Base-by-base conservation (phyloP, 495 filamentous ascomycete genomes). In the Aspergillus cristatus region DNA sequence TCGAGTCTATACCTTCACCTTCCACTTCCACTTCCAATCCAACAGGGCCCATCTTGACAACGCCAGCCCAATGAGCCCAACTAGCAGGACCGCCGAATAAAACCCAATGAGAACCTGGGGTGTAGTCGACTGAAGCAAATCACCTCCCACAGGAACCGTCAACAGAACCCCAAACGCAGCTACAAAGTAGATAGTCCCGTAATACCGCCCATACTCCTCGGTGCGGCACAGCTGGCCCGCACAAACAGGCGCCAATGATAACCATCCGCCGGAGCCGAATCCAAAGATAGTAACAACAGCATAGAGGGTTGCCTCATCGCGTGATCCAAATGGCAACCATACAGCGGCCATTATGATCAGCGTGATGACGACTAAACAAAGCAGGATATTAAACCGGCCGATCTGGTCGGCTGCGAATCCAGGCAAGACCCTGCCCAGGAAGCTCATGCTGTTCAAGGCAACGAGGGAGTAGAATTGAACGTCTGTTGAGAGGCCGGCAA, bases 321-420 rank as follows among this genome's bases (percentile, higher is more conserved):
- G 60, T 2, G 57, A 52, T 8, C 76, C 74, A 25, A 73, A 57
- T 0, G 78, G 78, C 2, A 81, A 54, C 78, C 77, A 81, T 1
- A 81, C 51, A 3, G 48, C 63, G 12, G 70, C 69, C 49, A 72
- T 73, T 1, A 70, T 50, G 2, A 79, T 37, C 4, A 76, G 43
- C 1, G 74, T 73, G 8, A 67, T 41, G 5, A 66, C 29, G 0
- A 76, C 54, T n/a, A 61, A 20, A 1, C 24, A 40, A 2, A 63
- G 28, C 3, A 65, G 43, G 22, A 54, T 65, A 48, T 88, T 88
- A 63, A 77, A 88, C 14, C 80, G 71, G 0, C 84, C 84, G 22
- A 84, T 18, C 35, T 70, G 69, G 52, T 90, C 84, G 8, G 79
- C 84, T 6, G 77, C 46, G 38, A 78, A 69, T 5, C 81, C 82